Evolutionary conservation across 371 early-diverging fungal genomes (phyloP).

Genomic region (Blakeslea trispora): DNA sequence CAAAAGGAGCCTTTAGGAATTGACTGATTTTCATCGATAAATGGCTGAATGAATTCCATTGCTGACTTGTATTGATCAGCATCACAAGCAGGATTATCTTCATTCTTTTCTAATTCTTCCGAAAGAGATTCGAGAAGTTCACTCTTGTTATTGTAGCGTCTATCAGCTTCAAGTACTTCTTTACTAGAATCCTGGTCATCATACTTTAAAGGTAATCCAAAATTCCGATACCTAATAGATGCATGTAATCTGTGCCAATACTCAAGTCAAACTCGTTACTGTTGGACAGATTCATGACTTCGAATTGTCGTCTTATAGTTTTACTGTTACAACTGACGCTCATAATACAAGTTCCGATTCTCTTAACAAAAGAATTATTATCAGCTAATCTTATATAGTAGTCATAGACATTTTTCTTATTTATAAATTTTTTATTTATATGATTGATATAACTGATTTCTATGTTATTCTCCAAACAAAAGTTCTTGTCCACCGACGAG

Average conservation of each 20-base stretch:
- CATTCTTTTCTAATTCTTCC: not conserved
- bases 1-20: conserved; percentile 14
- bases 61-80: not conserved
- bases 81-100: not conserved
- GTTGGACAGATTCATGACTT: not conserved
- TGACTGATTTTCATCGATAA: not conserved
- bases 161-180: not conserved
- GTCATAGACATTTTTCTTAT: too few relatives aligned
- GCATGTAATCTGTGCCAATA: not conserved
- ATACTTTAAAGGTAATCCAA: conserved; percentile 6
- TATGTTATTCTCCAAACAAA: too few relatives aligned
- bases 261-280: not conserved
- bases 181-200: not conserved
- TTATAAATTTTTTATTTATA: too few relatives aligned
- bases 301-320: not conserved
- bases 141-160: conserved; percentile 1
- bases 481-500: too few relatives aligned
- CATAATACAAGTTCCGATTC: not conserved
- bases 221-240: not conserved
- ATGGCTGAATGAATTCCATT: conserved; percentile 11
- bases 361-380: not conserved
- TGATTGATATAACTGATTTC: too few relatives aligned
- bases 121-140: conserved; percentile 3
- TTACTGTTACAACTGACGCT: not conserved
- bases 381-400: not conserved